phyloP scores from a whole-genome alignment of 2,329 filamentous ascomycete species.

The Botrytis hyacinthi region DNA sequence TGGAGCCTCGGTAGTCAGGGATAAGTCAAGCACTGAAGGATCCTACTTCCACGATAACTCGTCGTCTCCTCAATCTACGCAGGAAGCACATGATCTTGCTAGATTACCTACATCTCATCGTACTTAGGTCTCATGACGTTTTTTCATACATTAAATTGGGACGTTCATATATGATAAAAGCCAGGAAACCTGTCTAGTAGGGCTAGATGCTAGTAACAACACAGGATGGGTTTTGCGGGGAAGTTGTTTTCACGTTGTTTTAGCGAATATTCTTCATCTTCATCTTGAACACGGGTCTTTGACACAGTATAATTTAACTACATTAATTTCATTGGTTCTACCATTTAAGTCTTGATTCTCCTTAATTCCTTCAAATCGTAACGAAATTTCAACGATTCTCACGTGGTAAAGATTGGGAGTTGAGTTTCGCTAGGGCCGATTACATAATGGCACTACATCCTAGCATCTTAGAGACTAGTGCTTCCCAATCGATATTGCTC shows the following conservation, averaged over 20 bases:
- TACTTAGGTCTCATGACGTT: not conserved
- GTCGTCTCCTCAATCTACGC: not conserved
- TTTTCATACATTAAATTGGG: not conserved
- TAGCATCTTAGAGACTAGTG: not conserved
- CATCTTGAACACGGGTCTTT: not conserved
- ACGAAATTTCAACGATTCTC: not conserved
- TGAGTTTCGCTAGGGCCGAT: not conserved
- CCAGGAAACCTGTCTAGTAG: no score
- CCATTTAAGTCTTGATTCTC: not conserved
- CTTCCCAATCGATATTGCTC: not conserved
- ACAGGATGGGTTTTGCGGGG: not conserved
- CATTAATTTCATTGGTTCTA: not conserved
- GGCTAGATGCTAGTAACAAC: not conserved
- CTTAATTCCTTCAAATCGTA: not conserved
- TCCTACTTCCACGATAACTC: not conserved
- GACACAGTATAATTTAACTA: not conserved
- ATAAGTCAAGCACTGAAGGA: conserved; percentile 3
- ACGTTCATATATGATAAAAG: not conserved
- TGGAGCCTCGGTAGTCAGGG: not conserved
- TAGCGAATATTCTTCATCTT: not conserved
- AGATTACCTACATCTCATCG: not conserved
- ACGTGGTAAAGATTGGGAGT: not conserved
- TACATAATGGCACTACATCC: conserved; percentile 11
- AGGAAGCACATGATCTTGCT: not conserved
- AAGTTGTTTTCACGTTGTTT: not conserved